phyloP scores from a whole-genome alignment of 1,284 basidiomycete genomes.

The Microbotryum intermedium region DNA sequence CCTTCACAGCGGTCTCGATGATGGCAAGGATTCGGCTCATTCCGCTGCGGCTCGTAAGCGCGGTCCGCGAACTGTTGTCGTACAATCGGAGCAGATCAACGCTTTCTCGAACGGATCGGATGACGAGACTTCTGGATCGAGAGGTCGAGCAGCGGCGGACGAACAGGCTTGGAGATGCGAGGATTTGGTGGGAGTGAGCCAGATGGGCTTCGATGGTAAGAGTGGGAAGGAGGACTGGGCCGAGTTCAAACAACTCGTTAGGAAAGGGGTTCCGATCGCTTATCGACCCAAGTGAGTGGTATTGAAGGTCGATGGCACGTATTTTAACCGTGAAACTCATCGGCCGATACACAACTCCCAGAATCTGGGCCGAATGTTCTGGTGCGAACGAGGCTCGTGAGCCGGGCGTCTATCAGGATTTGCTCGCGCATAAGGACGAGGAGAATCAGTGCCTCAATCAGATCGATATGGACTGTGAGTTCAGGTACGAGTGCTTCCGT shows the following conservation, averaged over 20 bases:
- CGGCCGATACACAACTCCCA: neutral
- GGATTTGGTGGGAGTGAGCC: constrained; percentile 71
- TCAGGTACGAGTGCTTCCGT: too few relatives aligned
- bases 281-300: constrained; percentile 59
- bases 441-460: constrained; percentile 57
- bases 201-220: constrained; percentile 65
- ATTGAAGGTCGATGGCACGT: neutral
- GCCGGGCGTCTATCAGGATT: constrained; percentile 80
- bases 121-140: constrained; percentile 27
- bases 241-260: constrained; percentile 68
- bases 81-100: constrained; percentile 22
- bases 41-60: neutral
- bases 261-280: constrained; percentile 75
- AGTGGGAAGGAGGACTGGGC: constrained; percentile 61
- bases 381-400: constrained; percentile 84
- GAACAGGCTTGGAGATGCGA: constrained; percentile 21
- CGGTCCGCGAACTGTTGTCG: neutral
- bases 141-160: constrained; percentile 29
- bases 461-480: constrained; percentile 89
- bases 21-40: neutral
- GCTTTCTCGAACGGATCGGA: constrained; percentile 36
- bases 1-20: neutral
- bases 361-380: constrained; percentile 75
- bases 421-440: constrained; percentile 54
- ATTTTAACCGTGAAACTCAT: neutral